A percentile compares a stretch with the other conserved stretches of the same genome.
These are phyloP conservation scores for Globisporangium takayamanum DNA, from an alignment of 352 stramenopile species.

Conservation along the genomic window DNA sequence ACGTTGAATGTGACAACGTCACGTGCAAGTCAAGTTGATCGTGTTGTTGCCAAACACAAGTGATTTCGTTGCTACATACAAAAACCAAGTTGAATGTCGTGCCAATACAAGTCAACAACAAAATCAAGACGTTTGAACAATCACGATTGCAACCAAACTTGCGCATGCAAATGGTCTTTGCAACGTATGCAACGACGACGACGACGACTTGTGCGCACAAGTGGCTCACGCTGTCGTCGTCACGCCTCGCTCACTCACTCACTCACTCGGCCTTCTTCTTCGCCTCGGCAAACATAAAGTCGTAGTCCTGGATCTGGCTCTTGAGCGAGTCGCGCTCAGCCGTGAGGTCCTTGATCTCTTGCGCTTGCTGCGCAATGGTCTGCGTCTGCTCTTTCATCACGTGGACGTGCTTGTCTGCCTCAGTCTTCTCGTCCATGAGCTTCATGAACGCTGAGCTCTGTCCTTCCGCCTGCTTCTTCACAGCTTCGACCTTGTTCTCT, in stretches of 20 bases:
- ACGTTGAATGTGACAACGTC: too few species aligned
- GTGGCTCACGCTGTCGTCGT: neutral
- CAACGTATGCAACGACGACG: neutral
- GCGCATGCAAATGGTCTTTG: neutral
- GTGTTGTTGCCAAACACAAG: too few species aligned
- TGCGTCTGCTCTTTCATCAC: constrained; percentile 32
- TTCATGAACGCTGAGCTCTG: constrained; percentile 80
- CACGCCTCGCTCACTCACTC: too few species aligned
- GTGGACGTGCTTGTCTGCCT: constrained; percentile 43
- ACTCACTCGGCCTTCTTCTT: constrained; percentile 83
- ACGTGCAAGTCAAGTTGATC: too few species aligned
- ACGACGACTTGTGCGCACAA: neutral
- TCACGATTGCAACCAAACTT: neutral
- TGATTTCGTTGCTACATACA: too few species aligned
- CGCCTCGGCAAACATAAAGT: constrained; percentile 86
- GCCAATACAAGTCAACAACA: too few species aligned
- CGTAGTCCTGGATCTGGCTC: constrained; percentile 81
- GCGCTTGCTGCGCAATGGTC: constrained; percentile 34
- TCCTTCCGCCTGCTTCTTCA: constrained; percentile 76
- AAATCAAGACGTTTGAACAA: neutral
- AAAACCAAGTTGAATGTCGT: too few species aligned
- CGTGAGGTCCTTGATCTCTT: constrained; percentile 44
- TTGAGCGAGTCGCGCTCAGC: constrained; percentile 65
- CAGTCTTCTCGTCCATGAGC: constrained; percentile 72
- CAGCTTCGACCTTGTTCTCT: constrained; percentile 35